Evolutionary conservation across 2,329 filamentous ascomycete genomes (phyloP), one percentile per base, ranked within the genome.

Genomic region (Cercospora sesami): DNA sequence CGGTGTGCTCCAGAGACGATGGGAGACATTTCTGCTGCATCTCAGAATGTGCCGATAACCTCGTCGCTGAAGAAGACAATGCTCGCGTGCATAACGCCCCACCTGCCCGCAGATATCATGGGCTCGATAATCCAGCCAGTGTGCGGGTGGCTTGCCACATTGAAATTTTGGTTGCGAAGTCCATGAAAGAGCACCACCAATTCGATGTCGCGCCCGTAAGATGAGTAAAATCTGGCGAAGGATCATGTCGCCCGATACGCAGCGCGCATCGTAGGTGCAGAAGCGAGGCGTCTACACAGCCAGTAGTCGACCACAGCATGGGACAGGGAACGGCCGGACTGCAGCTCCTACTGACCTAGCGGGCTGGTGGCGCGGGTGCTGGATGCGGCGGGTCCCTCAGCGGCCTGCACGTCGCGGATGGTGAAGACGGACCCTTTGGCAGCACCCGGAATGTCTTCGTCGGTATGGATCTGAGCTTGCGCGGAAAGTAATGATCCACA

Each of bases 401-500:
- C 33, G 33, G 33, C 33, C 33, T 39, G 33, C 55, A 31, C 26
- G 14, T 57, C 53, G 23, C 28, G 21, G 33, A 51, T 9, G 39
- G 33, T 63, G 39, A 45, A 42, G 39, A 51, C 26, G 39, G 61
- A 63, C 61, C 60, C 28, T 63, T 45, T 30, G 7, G 26, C 42
- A 63, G n/a, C 48, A 64, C 62, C 62, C 62, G 62, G 62, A 10
- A 57, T 57, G 62, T 64, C 30, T 58, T 64, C 62, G 62, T 64
- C n/a, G 12, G 59, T 48, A 58, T n/a, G 48, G 48, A 53, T 53
- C 48, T 21, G 18, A 53, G 48, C 48, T 21, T 28, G 23, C 48
- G 48, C 48, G 48, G 48, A 53, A 23, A 21, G 23, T 21, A 53
- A 53, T 28, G 53, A 58, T 58, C 53, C 53, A 58, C 53, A 30